Percentiles rank a stretch among this genome's conserved stretches.
Evolutionary conservation across 1,284 basidiomycete species (phyloP).

Genomic region (Fistulinella cinereoalba): DNA sequence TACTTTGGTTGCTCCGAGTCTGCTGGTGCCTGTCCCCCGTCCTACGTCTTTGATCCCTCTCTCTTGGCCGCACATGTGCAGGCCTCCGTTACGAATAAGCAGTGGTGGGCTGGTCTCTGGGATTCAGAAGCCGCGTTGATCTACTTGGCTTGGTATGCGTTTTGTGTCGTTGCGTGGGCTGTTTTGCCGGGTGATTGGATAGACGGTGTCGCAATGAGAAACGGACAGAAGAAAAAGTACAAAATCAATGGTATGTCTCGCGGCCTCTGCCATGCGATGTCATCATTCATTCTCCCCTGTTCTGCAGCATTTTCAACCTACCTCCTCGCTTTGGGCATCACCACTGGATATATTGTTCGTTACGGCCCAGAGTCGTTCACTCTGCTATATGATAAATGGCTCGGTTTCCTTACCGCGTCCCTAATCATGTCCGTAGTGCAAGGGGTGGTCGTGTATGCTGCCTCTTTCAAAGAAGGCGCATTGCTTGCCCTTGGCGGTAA

Average conservation of each 20-base stretch:
- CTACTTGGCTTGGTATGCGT: constrained; percentile 91
- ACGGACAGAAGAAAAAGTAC: constrained; percentile 79
- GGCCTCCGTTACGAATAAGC: constrained; percentile 44
- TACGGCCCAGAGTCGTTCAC: constrained; percentile 82
- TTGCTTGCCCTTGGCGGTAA: constrained; percentile 93
- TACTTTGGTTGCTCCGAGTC: constrained; percentile 85
- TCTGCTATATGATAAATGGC: constrained; percentile 90
- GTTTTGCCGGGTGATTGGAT: constrained; percentile 87
- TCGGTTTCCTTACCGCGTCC: constrained; percentile 85
- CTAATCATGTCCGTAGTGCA: constrained; percentile 78
- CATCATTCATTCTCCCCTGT: not conserved
- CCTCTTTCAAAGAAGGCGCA: constrained; percentile 65
- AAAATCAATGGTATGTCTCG: constrained; percentile 92
- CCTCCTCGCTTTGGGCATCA: constrained; percentile 72
- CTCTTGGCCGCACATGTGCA: constrained; percentile 39
- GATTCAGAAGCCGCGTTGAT: constrained; percentile 74
- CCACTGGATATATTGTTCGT: constrained; percentile 64
- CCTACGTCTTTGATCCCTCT: constrained; percentile 40
- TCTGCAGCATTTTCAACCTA: constrained; percentile 81
- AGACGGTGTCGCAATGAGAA: constrained; percentile 75
- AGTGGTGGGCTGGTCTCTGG: constrained; percentile 75
- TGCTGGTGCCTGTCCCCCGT: constrained; percentile 72
- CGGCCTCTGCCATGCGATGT: too few species aligned
- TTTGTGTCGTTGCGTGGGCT: constrained; percentile 79
- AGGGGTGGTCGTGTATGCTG: constrained; percentile 69